These are phyloP conservation scores for Fusarium kyushuense DNA, from an alignment of 2,329 filamentous ascomycete species.

Conservation along the genomic window DNA sequence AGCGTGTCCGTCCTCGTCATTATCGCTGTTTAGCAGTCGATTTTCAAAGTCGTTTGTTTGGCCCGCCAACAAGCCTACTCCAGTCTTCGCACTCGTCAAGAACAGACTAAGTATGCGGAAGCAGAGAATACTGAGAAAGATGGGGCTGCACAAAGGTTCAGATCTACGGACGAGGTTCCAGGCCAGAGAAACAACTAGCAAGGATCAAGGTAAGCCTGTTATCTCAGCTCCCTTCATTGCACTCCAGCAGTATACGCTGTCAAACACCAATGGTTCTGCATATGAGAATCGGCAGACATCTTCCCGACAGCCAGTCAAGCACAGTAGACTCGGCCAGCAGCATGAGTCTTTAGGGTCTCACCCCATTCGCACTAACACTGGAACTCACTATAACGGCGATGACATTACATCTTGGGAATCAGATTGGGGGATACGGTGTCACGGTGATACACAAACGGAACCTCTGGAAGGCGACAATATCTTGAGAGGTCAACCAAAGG, in stretches of 20 bases:
- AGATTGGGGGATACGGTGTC: background rate
- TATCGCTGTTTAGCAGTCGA: background rate
- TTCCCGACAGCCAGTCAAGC: background rate
- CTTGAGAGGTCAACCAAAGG: too few species aligned
- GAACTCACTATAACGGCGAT: too few species aligned
- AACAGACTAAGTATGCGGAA: background rate
- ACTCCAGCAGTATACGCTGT: background rate
- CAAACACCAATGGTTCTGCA: background rate
- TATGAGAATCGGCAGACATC: background rate
- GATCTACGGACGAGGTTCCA: background rate
- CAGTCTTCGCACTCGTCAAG: conserved; percentile 9
- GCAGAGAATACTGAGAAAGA: background rate
- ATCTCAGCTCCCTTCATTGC: conserved; percentile 2
- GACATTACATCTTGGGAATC: background rate
- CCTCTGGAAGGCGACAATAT: background rate
- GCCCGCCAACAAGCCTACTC: background rate
- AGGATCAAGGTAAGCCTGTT: background rate
- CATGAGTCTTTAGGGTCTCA: conserved; percentile 15
- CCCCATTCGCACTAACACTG: background rate
- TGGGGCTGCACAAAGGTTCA: background rate
- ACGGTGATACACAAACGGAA: background rate
- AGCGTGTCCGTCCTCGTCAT: background rate
- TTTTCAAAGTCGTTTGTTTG: background rate
- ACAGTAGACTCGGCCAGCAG: background rate
- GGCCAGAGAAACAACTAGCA: background rate